Evolutionary conservation across 1,284 basidiomycete species (phyloP), one percentile per base, ranked within the genome.

Genomic region (Porodaedalea pini): DNA sequence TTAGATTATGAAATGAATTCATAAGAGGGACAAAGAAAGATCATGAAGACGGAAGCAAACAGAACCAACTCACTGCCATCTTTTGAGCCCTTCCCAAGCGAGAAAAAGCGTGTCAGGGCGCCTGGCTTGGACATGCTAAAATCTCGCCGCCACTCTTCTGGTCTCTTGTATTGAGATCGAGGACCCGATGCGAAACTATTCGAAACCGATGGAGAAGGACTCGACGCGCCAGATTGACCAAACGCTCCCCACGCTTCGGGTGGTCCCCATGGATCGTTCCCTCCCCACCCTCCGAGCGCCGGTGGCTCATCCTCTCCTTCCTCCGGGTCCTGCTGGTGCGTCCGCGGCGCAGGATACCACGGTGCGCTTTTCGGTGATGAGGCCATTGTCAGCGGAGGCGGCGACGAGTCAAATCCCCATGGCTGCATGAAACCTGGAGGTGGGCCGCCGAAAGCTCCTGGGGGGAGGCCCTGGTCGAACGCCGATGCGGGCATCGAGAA

Each of bases 111-210:
- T 17, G 48, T 51, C 15, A 59, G 34, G 2, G 41, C 37, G n/a
- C 21, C 48, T 7, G 37, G 53, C 39, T 36, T 49, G 13, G 52
- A 39, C 49, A 51, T 47, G 15, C 39, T 39, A 29, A 51, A 59
- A 11, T 54, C 58, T 19, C 31, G 25, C n/a, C 58, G 36, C 58
- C 58, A 59, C 15, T 59, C 54, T 4, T 56, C 53, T 3, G 58
- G 58, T 15, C 54, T 32, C 29, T 55, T 51, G 29, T 59, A 56
- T 17, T 44, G 17, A n/a, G 27, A 23, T 43, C 58, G 37, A 4
- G 58, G 54, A 5, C 53, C 54, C 13, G 57, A 29, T 11, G 56
- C 56, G 25, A 36, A 51, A 23, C 43, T 37, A 44, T 31, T 51
- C 4, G 34, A 25, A 2, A 11, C 49, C 29, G 37, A 25, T n/a